Evolutionary conservation across 352 stramenopile genomes (phyloP).

Genomic region (Phytopythium vexans): DNA sequence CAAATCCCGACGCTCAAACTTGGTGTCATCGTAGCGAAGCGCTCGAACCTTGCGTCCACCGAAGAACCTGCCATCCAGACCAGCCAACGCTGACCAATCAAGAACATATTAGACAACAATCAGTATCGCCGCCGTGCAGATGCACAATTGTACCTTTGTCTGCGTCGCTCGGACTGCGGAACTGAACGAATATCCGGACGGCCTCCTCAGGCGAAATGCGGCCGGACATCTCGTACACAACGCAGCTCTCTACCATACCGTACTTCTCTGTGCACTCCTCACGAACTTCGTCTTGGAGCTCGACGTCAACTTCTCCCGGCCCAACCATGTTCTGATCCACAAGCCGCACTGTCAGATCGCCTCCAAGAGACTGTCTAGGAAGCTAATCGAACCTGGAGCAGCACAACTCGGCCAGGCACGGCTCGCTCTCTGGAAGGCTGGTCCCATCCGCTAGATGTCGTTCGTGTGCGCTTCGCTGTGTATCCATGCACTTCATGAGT

Average conservation of each 20-base stretch:
- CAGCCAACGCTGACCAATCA: slow-evolving; percentile 48
- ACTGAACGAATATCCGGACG: slow-evolving; percentile 90
- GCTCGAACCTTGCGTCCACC: slow-evolving; percentile 83
- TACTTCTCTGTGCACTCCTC: slow-evolving; percentile 85
- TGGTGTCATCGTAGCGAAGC: slow-evolving; percentile 76
- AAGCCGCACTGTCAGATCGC: not conserved
- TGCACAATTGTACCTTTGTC: slow-evolving; percentile 52
- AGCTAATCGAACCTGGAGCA: slow-evolving; percentile 23
- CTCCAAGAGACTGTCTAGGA: not conserved
- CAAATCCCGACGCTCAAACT: slow-evolving; percentile 68
- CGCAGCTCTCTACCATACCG: slow-evolving; percentile 68
- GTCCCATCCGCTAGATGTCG: slow-evolving; percentile 22
- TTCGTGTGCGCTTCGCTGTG: not conserved
- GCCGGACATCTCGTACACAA: slow-evolving; percentile 66
- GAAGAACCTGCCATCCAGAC: slow-evolving; percentile 88
- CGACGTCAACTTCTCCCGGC: slow-evolving; percentile 85
- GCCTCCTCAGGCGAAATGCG: slow-evolving; percentile 54
- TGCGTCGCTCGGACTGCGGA: slow-evolving; percentile 57
- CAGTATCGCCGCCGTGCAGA: not conserved
- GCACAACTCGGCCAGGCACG: slow-evolving; percentile 22
- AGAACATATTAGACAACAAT: not conserved
- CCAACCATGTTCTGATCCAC: slow-evolving; percentile 87
- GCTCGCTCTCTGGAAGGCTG: slow-evolving; percentile 4
- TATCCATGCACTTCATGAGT: not conserved
- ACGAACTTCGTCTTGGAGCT: slow-evolving; percentile 85